Conservation (phyloP, 2,329 filamentous ascomycete species). For the Aspergillus costaricaensis region DNA sequence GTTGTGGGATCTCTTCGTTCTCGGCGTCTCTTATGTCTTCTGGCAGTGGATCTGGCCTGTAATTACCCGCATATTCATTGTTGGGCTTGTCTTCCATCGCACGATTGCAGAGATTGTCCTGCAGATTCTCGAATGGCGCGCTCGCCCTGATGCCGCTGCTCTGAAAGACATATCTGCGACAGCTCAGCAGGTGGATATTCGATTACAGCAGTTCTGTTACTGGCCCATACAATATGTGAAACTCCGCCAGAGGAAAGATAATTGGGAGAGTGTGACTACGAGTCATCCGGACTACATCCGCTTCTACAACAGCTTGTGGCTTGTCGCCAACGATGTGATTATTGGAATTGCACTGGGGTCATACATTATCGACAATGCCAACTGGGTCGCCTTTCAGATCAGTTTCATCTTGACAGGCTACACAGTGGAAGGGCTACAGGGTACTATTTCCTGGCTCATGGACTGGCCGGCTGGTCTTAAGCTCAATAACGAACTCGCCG, state of each 20-base stretch:
- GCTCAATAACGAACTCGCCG: slow-evolving; percentile 87
- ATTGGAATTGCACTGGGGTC: slow-evolving; percentile 95
- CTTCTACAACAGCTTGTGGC: slow-evolving; percentile 98
- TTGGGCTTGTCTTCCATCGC: slow-evolving; percentile 76
- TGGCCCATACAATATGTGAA: slow-evolving; percentile 98
- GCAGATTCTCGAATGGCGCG: slow-evolving; percentile 79
- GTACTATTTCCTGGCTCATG: slow-evolving; percentile 94
- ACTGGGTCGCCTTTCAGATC: slow-evolving; percentile 78
- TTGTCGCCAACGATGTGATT: slow-evolving; percentile 97
- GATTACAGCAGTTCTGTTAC: slow-evolving; percentile 96
- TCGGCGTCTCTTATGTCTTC: slow-evolving; percentile 70
- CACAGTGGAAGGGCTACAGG: slow-evolving; percentile 82
- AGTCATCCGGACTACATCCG: slow-evolving; percentile 97
- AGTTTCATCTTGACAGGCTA: slow-evolving; percentile 74
- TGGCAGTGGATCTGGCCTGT: slow-evolving; percentile 77
- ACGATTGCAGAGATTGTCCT: slow-evolving; percentile 78
- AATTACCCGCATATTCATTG: slow-evolving; percentile 70
- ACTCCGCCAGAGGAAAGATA: slow-evolving; percentile 80
- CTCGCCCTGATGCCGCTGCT: slow-evolving; percentile 74
- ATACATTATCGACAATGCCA: slow-evolving; percentile 93
- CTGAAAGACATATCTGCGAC: slow-evolving; percentile 95
- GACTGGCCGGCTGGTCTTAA: slow-evolving; percentile 93
- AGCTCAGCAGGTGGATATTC: slow-evolving; percentile 95
- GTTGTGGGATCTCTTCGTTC: slow-evolving; percentile 72
- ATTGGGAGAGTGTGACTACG: slow-evolving; percentile 94